A percentile compares a stretch with the other conserved stretches of the same genome.
These are phyloP conservation scores for Alternaria novae-zelandiae DNA, from an alignment of 2,329 filamentous ascomycete species.

Conservation along the genomic window DNA sequence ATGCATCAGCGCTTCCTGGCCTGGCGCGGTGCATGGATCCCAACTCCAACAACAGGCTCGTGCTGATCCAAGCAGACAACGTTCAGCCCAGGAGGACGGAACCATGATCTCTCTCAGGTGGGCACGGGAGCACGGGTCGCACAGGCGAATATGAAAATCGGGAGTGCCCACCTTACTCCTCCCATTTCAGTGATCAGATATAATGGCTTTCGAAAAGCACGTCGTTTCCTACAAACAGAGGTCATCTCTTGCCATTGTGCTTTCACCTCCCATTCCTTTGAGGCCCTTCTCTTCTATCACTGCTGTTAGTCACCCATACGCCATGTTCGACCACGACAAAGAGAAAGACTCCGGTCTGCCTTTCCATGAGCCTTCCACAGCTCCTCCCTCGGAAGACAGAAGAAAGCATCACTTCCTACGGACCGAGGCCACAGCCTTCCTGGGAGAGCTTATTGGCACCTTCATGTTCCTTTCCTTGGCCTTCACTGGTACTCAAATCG, in stretches of 20 bases:
- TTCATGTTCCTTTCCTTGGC: conserved; percentile 53
- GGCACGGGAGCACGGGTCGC: neutral
- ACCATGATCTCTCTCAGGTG: neutral
- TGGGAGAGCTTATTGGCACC: conserved; percentile 55
- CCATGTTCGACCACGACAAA: conserved; percentile 17
- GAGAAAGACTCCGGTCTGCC: conserved; percentile 10
- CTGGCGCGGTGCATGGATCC: neutral
- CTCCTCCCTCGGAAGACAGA: conserved; percentile 8
- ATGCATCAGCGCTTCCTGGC: neutral
- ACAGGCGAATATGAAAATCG: conserved; percentile 5
- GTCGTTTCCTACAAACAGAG: neutral
- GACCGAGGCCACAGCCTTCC: conserved; percentile 29
- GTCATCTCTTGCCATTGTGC: neutral
- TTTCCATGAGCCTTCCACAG: conserved; percentile 19
- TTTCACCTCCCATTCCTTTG: conserved; percentile 1
- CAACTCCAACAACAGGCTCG: neutral
- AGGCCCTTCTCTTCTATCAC: conserved; percentile 1
- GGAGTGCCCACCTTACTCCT: neutral
- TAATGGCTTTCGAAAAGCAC: conserved; percentile 4
- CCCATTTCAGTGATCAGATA: conserved; percentile 1
- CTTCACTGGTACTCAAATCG: conserved; percentile 52
- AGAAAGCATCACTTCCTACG: conserved; percentile 13
- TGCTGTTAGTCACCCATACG: neutral
- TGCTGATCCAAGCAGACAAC: neutral
- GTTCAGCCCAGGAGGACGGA: neutral